phyloP scores from a whole-genome alignment of 202 grass and related monocot genomes.

The Eragrostis tef region DNA sequence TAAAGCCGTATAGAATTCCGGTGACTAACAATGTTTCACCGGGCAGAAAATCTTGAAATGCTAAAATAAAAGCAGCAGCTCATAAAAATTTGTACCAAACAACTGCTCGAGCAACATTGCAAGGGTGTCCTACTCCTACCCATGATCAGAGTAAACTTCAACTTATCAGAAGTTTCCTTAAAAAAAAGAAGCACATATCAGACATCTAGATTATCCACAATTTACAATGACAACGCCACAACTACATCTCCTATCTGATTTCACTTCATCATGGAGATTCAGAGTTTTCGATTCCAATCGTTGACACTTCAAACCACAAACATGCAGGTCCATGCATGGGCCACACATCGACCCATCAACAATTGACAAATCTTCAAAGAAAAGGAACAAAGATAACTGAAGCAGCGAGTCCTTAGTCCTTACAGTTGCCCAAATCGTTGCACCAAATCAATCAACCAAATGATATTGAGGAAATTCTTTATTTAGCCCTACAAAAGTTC shows the following conservation, averaged over 20 bases:
- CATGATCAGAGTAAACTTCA: background rate
- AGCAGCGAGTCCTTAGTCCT: background rate
- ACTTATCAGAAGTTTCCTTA: too few relatives aligned
- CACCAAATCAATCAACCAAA: background rate
- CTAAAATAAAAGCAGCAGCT: background rate
- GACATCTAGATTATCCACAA: background rate
- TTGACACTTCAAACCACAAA: background rate
- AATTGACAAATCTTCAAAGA: too few relatives aligned
- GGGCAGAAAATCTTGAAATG: background rate
- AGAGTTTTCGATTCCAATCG: background rate
- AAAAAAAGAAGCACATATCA: too few relatives aligned
- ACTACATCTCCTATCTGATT: background rate
- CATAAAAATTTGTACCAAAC: background rate
- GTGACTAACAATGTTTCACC: background rate
- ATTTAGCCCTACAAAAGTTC: too few relatives aligned
- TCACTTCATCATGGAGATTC: background rate
- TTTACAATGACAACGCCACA: background rate
- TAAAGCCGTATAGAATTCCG: background rate
- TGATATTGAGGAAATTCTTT: too few relatives aligned
- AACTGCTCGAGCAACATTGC: background rate
- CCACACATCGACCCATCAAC: background rate
- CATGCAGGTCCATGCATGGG: background rate
- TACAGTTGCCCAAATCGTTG: background rate
- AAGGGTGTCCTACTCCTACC: too few relatives aligned
- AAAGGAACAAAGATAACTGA: background rate